Evolutionary conservation across 2,329 filamentous ascomycete species (phyloP), one percentile per base, ranked within the genome.

Genomic region (Fusarium sp.): DNA sequence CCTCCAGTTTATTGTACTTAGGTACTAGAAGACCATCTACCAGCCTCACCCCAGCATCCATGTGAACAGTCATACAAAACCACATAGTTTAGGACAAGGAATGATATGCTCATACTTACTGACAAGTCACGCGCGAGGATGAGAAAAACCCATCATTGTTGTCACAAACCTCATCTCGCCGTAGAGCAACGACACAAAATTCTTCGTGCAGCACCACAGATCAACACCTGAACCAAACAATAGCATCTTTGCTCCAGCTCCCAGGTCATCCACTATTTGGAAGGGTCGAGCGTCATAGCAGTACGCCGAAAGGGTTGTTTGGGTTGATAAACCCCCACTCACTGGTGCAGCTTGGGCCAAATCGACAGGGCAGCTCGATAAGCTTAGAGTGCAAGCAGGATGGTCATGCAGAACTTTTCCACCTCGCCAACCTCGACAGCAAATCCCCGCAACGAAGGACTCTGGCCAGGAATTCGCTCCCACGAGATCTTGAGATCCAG

Each of bases 201-300:
- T 50, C 45, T 61, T 22, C 20, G 22, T 31, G 31, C 20, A 41
- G 33, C 33, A 45, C 17, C 39, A 22, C 20, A 22, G 50, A 54
- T 22, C 20, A 41, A 45, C 29, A 49, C 22, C n/a, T 42, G 27
- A 47, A 5, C 18, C 29, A 39, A 33, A 38, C 17, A 15, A 22
- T 52, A 27, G 14, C 35, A 53, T 42, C 54, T 54, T 61, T 61
- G 64, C 29, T 63, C 42, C 18, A 61, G 45, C 49, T 67, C 55
- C 46, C n/a, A 55, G 29, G 20, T 39, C 44, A 55, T 39, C 42
- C 64, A 36, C 56, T 64, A 42, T 33, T 29, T 18, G n/a, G 39
- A 55, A 62, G 56, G 64, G 57, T 69, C 36, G 65, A 69, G 65
- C 66, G 65, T 69, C 53, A 53, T 47, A 38, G 45, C 31, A 68